Conservation (phyloP, 1,139 yeast species). For the Kodamaea ohmeri region DNA sequence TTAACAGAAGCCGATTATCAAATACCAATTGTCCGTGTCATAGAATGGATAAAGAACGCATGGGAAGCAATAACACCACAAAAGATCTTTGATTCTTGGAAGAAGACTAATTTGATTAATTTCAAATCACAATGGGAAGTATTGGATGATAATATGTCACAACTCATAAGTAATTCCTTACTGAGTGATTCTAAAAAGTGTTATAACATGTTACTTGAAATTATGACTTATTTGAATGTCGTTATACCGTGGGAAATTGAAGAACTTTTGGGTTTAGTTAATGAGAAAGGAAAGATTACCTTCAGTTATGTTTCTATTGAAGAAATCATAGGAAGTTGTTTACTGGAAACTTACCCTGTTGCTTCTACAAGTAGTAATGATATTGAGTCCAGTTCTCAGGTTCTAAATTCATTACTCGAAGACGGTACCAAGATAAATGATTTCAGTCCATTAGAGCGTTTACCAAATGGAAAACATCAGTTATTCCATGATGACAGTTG, state of each 20-base stretch:
- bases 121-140: constrained; percentile 11
- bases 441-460: background rate
- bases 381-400: background rate
- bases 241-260: constrained; percentile 59
- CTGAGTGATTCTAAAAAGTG: constrained; percentile 25
- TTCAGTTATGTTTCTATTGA: constrained; percentile 58
- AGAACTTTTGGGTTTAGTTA: constrained; percentile 52
- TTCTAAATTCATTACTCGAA: constrained; percentile 4
- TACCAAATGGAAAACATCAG: background rate
- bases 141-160: background rate
- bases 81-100: constrained; percentile 54
- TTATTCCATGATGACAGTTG: constrained; percentile 1
- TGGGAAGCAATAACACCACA: constrained; percentile 52
- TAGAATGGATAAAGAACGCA: constrained; percentile 55
- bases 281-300: constrained; percentile 56
- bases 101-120: constrained; percentile 23
- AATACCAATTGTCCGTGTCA: constrained; percentile 52
- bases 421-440: constrained; percentile 7
- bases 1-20: constrained; percentile 39
- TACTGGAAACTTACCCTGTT: constrained; percentile 35
- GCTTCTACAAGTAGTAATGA: background rate
- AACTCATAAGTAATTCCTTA: background rate
- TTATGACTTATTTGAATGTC: constrained; percentile 46
- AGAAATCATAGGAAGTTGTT: constrained; percentile 61
- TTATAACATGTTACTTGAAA: constrained; percentile 36